These are phyloP conservation scores for Cinnamomum chago DNA, from an alignment of 164 flowering plant genomes.

Conservation along the genomic window DNA sequence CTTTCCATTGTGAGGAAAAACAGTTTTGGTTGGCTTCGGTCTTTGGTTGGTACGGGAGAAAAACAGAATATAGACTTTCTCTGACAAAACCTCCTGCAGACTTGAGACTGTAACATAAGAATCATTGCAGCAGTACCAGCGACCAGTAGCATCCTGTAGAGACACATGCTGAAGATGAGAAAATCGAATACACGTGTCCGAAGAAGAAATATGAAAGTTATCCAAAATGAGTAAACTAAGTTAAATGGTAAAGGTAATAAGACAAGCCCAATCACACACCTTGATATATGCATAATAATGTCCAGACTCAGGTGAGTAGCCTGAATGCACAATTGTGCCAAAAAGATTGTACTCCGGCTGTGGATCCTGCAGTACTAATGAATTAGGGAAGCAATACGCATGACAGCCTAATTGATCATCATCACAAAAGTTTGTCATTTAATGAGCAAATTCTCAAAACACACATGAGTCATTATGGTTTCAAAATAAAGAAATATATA, in stretches of 20 bases:
- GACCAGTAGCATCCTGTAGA: constrained; percentile 71
- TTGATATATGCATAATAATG: constrained; percentile 98
- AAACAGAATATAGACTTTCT: constrained; percentile 91
- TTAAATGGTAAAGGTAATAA: not conserved
- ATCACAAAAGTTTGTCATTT: no score
- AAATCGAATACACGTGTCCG: not conserved
- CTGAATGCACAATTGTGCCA: constrained; percentile 94
- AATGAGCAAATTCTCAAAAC: no score
- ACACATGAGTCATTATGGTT: no score
- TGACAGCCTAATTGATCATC: not conserved
- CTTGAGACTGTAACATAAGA: constrained; percentile 61
- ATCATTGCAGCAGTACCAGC: constrained; percentile 99
- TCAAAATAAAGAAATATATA: no score
- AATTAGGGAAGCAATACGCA: no score
- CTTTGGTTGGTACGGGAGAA: constrained; percentile 73
- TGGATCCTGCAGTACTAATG: constrained; percentile 60
- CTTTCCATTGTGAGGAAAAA: constrained; percentile 39
- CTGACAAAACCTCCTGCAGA: constrained; percentile 83
- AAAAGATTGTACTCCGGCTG: constrained; percentile 83
- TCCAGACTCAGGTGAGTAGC: constrained; percentile 90
- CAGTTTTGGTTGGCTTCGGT: constrained; percentile 28
- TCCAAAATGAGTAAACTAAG: not conserved
- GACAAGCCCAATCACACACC: constrained; percentile 33
- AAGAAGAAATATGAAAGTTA: not conserved
- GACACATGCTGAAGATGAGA: constrained; percentile 4